Conservation (phyloP, 108 stramenopile species). For the Nannochloropsis oceanica region DNA sequence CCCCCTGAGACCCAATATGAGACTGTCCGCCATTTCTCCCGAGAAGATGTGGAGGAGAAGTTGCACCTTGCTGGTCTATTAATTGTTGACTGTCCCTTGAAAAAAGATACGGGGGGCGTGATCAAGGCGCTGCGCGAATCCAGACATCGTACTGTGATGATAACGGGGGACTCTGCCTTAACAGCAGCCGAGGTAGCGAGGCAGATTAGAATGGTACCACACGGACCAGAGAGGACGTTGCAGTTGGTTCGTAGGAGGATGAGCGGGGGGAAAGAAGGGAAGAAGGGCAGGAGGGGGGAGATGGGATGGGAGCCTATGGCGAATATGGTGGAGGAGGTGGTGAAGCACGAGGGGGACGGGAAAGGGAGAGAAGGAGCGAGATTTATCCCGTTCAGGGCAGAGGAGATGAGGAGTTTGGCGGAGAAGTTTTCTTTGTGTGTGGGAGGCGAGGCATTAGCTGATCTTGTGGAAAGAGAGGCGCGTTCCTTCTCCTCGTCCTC, state of each 20-base stretch:
- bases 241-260: background rate
- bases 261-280: background rate
- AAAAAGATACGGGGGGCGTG: conserved; percentile 65
- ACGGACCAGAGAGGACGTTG: background rate
- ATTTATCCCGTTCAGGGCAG: background rate
- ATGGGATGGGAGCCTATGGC: background rate
- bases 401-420: background rate
- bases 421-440: background rate
- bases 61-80: conserved; percentile 78
- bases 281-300: background rate
- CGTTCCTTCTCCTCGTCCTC: conserved; percentile 26
- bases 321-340: background rate
- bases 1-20: background rate
- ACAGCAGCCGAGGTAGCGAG: conserved; percentile 84
- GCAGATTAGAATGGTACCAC: conserved; percentile 17
- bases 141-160: conserved; percentile 62
- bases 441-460: background rate
- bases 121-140: conserved; percentile 55
- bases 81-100: conserved; percentile 79
- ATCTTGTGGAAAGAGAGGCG: background rate
- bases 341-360: background rate
- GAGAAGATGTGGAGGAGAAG: conserved; percentile 41
- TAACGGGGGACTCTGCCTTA: conserved; percentile 85
- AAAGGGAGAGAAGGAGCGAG: background rate
- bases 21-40: background rate